A percentile compares a stretch with the other conserved stretches of the same genome.
These are phyloP conservation scores for Candida sanyaensis DNA, from an alignment of 1,139 yeast species.

Conservation along the genomic window DNA sequence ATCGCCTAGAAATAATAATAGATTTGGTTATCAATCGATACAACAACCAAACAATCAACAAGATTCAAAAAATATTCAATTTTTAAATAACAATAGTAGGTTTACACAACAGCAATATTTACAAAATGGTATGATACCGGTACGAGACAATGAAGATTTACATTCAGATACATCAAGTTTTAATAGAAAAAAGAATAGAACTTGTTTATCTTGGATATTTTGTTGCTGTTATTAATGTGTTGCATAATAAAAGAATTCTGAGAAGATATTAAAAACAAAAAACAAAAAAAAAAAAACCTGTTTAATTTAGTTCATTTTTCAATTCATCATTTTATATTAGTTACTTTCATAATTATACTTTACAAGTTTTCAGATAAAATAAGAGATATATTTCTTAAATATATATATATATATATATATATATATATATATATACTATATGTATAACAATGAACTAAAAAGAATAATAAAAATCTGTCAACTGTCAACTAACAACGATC, in stretches of 20 bases:
- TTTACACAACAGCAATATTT: not conserved
- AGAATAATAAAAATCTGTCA: too few relatives aligned
- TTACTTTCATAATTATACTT: too few relatives aligned
- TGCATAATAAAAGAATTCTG: too few relatives aligned
- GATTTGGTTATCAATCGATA: slow-evolving; percentile 30
- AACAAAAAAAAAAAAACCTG: too few relatives aligned
- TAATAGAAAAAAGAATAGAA: slow-evolving; percentile 21
- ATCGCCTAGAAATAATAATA: slow-evolving; percentile 10
- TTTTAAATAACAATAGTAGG: slow-evolving; percentile 1
- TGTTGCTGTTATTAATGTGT: slow-evolving; percentile 8
- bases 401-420: not conserved
- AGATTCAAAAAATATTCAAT: slow-evolving; percentile 7
- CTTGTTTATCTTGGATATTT: slow-evolving; percentile 9
- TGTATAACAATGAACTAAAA: not conserved
- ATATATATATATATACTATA: not conserved
- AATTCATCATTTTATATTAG: slow-evolving; percentile 2
- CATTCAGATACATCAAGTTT: slow-evolving; percentile 43
- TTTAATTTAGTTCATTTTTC: slow-evolving; percentile 4
- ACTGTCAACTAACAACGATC: not conserved
- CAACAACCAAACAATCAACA: slow-evolving; percentile 10
- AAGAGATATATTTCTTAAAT: not conserved
- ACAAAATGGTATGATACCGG: slow-evolving; percentile 32
- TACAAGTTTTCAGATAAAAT: too few relatives aligned
- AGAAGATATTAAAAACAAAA: too few relatives aligned
- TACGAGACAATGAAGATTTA: slow-evolving; percentile 39